phyloP scores from a whole-genome alignment of 2,329 filamentous ascomycete genomes.

The Venturia carpophila region DNA sequence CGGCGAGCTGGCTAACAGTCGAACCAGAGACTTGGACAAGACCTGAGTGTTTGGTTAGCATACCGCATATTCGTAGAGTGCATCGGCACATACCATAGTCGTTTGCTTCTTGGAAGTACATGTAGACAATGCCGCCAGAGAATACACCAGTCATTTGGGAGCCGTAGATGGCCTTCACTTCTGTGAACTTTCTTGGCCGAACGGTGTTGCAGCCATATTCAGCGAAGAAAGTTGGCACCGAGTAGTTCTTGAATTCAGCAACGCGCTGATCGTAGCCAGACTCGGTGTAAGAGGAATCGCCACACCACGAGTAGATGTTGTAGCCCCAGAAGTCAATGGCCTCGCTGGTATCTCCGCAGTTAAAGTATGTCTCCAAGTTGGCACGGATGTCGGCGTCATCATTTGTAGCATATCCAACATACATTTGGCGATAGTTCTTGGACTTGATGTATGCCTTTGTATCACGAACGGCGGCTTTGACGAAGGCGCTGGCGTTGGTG shows the following conservation, averaged over 20 bases:
- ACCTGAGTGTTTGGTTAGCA: slow-evolving; percentile 36
- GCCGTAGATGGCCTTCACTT: slow-evolving; percentile 75
- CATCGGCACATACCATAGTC: slow-evolving; percentile 58
- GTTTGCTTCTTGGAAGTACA: slow-evolving; percentile 92
- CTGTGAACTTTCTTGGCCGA: slow-evolving; percentile 69
- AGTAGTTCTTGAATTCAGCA: slow-evolving; percentile 79
- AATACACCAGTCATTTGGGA: slow-evolving; percentile 76
- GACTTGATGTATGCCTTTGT: slow-evolving; percentile 87
- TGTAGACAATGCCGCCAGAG: slow-evolving; percentile 97
- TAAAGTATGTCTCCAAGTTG: slow-evolving; percentile 85
- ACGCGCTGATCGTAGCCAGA: slow-evolving; percentile 81
- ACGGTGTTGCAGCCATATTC: slow-evolving; percentile 91
- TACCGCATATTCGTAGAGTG: slow-evolving; percentile 7
- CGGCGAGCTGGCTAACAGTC: slow-evolving; percentile 57
- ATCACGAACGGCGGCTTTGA: slow-evolving; percentile 96
- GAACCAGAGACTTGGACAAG: slow-evolving; percentile 57
- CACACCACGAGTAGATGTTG: slow-evolving; percentile 99
- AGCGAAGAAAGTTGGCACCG: slow-evolving; percentile 93
- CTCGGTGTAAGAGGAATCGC: slow-evolving; percentile 63
- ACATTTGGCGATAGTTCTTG: slow-evolving; percentile 68
- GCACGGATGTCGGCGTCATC: slow-evolving; percentile 78
- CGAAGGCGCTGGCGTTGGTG: slow-evolving; percentile 82
- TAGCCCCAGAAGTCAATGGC: slow-evolving; percentile 98
- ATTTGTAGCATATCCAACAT: slow-evolving; percentile 93
- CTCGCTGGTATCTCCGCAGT: slow-evolving; percentile 62